These are phyloP conservation scores for Xerocomus nothofagi DNA, from an alignment of 1,284 basidiomycete species.

Conservation along the genomic window DNA sequence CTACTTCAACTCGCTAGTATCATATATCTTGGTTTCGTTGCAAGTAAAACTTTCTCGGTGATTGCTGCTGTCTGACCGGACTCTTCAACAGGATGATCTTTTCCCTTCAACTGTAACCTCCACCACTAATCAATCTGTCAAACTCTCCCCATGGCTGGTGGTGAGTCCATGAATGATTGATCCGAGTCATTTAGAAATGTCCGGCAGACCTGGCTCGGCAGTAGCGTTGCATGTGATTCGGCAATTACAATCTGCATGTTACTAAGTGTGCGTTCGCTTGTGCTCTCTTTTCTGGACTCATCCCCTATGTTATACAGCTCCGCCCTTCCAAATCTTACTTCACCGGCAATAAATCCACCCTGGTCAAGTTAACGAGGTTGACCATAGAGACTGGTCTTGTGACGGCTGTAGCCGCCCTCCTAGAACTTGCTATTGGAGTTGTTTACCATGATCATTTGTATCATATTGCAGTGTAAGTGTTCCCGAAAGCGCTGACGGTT, in stretches of 20 bases:
- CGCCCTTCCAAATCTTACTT: slow-evolving; percentile 6
- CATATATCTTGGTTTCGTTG: not conserved
- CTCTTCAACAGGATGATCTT: not conserved
- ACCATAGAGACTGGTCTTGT: slow-evolving; percentile 30
- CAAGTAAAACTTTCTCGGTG: not conserved
- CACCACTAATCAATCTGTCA: too few species aligned
- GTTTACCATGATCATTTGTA: not conserved
- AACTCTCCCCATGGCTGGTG: slow-evolving; percentile 6
- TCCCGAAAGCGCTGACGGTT: fast-evolving
- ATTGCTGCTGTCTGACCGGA: not conserved
- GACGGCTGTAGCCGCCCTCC: slow-evolving; percentile 18
- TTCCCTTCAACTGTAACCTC: not conserved
- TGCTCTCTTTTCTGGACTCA: not conserved
- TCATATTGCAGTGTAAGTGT: slow-evolving; percentile 26
- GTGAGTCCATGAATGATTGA: not conserved
- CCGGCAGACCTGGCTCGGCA: slow-evolving; percentile 25
- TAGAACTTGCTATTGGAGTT: slow-evolving; percentile 20
- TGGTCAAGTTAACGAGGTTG: slow-evolving; percentile 22
- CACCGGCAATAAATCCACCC: not conserved
- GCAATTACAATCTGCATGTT: slow-evolving; percentile 25
- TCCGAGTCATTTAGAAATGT: not conserved
- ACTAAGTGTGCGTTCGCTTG: slow-evolving; percentile 12
- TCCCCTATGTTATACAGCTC: slow-evolving; percentile 12
- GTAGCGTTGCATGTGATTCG: slow-evolving; percentile 22
- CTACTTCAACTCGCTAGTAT: slow-evolving; percentile 20